A percentile compares a stretch with the other conserved stretches of the same genome.
Conservation (phyloP, 1,284 basidiomycete species). For the Tylopilus orsonianus region DNA sequence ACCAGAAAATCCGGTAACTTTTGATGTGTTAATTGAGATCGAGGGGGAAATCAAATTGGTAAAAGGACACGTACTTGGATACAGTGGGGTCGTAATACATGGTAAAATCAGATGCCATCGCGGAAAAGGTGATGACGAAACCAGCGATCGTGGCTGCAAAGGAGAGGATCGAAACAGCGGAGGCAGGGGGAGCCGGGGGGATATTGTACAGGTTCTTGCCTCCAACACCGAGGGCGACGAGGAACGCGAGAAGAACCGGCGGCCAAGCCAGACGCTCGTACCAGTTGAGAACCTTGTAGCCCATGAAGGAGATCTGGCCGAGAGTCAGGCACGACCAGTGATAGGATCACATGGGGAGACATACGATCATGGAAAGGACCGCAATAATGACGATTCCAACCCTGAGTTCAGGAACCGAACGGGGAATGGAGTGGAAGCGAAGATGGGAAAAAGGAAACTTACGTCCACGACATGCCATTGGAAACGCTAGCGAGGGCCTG, state of each 20-base stretch:
- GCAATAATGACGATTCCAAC: slow-evolving; percentile 90
- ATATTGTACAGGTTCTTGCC: slow-evolving; percentile 59
- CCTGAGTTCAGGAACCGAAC: slow-evolving; percentile 35
- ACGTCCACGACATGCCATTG: slow-evolving; percentile 70
- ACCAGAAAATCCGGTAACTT: slow-evolving; percentile 70
- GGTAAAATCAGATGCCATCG: slow-evolving; percentile 73
- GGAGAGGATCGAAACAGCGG: slow-evolving; percentile 51
- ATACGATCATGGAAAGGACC: slow-evolving; percentile 70
- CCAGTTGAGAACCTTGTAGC: slow-evolving; percentile 74
- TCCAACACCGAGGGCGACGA: slow-evolving; percentile 74
- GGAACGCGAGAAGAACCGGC: slow-evolving; percentile 74
- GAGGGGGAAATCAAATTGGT: background rate
- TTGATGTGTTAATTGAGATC: slow-evolving; percentile 1
- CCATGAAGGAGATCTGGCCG: slow-evolving; percentile 73
- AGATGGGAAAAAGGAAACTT: slow-evolving; percentile 20
- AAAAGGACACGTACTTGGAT: slow-evolving; percentile 45
- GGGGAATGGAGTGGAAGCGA: slow-evolving; percentile 7
- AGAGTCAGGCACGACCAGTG: slow-evolving; percentile 1
- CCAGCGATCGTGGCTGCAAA: slow-evolving; percentile 74
- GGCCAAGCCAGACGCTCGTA: slow-evolving; percentile 79
- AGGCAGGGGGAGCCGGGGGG: slow-evolving; percentile 47
- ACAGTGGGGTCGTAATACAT: slow-evolving; percentile 61
- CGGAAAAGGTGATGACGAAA: slow-evolving; percentile 68
- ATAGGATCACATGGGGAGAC: slow-evolving; percentile 27
- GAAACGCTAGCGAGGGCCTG: slow-evolving; percentile 76